These are phyloP conservation scores for Arthrobotrys entomopaga DNA, from an alignment of 2,329 filamentous ascomycete species.

Conservation along the genomic window DNA sequence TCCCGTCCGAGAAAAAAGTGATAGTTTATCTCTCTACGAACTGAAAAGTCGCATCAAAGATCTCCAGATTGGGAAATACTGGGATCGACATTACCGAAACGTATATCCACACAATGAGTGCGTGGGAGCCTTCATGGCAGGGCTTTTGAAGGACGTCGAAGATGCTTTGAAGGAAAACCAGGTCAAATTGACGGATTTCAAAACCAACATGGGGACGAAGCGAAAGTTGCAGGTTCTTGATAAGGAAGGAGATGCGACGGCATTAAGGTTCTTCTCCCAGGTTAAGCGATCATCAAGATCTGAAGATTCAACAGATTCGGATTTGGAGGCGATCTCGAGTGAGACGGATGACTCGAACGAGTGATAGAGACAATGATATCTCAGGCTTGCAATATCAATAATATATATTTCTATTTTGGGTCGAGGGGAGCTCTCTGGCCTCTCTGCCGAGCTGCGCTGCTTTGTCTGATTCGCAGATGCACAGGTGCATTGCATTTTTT, in stretches of 20 bases:
- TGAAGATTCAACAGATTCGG: too few relatives aligned
- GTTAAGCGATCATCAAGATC: too few relatives aligned
- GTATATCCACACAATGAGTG: conserved; percentile 28
- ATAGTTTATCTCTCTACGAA: conserved; percentile 38
- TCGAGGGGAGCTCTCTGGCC: too few relatives aligned
- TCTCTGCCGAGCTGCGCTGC: too few relatives aligned
- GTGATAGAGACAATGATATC: too few relatives aligned
- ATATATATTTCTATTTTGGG: too few relatives aligned
- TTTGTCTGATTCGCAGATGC: too few relatives aligned
- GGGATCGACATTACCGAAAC: not conserved
- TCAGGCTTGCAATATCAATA: too few relatives aligned
- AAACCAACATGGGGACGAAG: conserved; percentile 10
- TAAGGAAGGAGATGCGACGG: conserved; percentile 1
- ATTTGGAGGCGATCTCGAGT: too few relatives aligned
- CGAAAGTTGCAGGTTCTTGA: conserved; percentile 45
- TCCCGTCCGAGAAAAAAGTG: conserved; percentile 40
- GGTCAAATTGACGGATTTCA: conserved; percentile 40
- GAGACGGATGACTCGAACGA: too few relatives aligned
- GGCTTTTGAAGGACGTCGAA: not conserved
- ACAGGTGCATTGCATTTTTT: too few relatives aligned
- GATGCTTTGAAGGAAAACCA: conserved; percentile 1
- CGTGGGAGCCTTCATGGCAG: conserved; percentile 1
- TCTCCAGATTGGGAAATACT: conserved; percentile 38
- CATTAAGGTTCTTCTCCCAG: too few relatives aligned
- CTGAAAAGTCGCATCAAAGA: conserved; percentile 26